These are phyloP conservation scores for Atalantia buxifolia DNA, from an alignment of 345 rosid species.

Conservation along the genomic window DNA sequence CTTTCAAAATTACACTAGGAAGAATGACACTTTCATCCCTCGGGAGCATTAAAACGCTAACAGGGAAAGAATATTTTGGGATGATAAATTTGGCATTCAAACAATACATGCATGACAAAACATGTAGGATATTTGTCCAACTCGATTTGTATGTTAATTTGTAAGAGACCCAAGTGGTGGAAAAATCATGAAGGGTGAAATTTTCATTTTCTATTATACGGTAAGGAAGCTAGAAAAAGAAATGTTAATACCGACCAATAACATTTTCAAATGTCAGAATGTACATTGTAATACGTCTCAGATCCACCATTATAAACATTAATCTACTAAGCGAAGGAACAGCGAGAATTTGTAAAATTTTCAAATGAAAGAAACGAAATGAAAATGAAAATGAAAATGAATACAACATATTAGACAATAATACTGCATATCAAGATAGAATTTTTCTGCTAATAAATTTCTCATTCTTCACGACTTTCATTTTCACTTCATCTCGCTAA, in stretches of 20 bases:
- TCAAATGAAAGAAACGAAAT: constrained; percentile 5
- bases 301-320: constrained; percentile 28
- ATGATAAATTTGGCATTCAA: too few relatives aligned
- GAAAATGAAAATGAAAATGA: constrained; percentile 12
- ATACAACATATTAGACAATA: constrained; percentile 7
- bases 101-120: too few relatives aligned
- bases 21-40: too few relatives aligned
- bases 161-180: too few relatives aligned
- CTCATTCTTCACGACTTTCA: neutral
- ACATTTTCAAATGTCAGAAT: constrained; percentile 23
- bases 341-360: constrained; percentile 1
- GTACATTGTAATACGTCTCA: constrained; percentile 33
- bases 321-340: constrained; percentile 24
- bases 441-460: neutral
- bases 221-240: neutral
- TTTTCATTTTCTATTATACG: neutral
- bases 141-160: too few relatives aligned
- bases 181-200: too few relatives aligned
- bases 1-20: neutral
- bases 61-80: neutral
- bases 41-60: neutral
- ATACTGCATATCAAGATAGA: constrained; percentile 12
- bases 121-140: too few relatives aligned
- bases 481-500: constrained; percentile 39
- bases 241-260: constrained; percentile 1